Percentiles rank a stretch among this genome's conserved stretches.
These are phyloP conservation scores for Zoysia japonica DNA, from an alignment of 176 grass and related monocot genomes.

Conservation along the genomic window DNA sequence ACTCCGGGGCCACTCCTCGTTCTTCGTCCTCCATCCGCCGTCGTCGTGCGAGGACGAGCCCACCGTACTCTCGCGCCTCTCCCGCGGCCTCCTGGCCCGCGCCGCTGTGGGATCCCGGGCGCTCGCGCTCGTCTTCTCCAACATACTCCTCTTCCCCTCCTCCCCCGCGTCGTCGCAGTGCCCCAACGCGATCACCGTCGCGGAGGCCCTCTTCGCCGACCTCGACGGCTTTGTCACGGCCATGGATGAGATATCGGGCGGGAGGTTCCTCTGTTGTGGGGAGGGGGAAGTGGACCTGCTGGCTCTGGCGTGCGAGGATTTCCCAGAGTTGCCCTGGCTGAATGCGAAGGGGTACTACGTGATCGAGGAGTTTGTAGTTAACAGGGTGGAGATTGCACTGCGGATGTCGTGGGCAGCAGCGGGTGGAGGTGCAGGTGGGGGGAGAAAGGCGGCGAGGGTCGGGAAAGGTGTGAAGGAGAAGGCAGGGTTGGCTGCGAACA, in stretches of 20 bases:
- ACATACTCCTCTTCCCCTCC: conserved; percentile 64
- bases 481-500: conserved; percentile 62
- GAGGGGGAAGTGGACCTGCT: conserved; percentile 43
- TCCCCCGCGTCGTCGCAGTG: conserved; percentile 23
- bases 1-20: conserved; percentile 69
- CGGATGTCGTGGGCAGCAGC: conserved; percentile 63
- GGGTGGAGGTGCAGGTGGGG: conserved; percentile 39
- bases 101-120: conserved; percentile 45
- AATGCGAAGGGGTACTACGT: conserved; percentile 84
- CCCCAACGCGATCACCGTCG: conserved; percentile 63
- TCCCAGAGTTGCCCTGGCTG: conserved; percentile 81
- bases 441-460: conserved; percentile 59
- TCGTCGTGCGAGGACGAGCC: conserved; percentile 33
- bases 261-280: conserved; percentile 63
- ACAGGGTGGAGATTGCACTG: conserved; percentile 82
- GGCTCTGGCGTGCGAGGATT: conserved; percentile 43
- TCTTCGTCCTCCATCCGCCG: conserved; percentile 75
- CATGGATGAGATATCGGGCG: conserved; percentile 84
- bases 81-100: conserved; percentile 72
- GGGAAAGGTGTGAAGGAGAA: conserved; percentile 77
- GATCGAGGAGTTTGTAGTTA: conserved; percentile 73
- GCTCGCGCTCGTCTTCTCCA: conserved; percentile 41
- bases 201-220: conserved; percentile 64
- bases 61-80: conserved; percentile 78
- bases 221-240: conserved; percentile 67